These are phyloP conservation scores for Ceratobasidium sp. DNA, from an alignment of 1,284 basidiomycete species.

Conservation along the genomic window DNA sequence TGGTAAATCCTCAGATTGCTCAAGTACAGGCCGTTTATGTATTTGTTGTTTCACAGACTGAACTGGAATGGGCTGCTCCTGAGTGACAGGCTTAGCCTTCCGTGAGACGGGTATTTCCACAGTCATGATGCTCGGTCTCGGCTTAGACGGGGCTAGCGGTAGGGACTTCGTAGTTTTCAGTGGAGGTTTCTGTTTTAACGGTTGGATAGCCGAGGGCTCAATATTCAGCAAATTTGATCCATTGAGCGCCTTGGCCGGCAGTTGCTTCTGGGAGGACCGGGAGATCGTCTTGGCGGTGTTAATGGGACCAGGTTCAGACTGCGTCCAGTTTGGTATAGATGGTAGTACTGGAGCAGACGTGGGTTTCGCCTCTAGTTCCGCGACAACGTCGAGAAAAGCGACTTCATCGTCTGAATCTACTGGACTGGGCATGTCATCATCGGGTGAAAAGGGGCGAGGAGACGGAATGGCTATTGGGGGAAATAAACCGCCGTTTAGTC, in stretches of 20 bases:
- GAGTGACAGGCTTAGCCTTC: not conserved
- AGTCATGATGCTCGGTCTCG: conserved; percentile 18
- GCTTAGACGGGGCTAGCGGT: not conserved
- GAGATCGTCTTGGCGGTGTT: not conserved
- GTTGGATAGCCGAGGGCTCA: not conserved
- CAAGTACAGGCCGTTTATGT: not conserved
- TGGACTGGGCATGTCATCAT: conserved; percentile 32
- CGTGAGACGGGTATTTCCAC: conserved; percentile 22
- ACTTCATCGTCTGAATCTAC: conserved; percentile 38
- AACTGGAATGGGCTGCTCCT: not conserved
- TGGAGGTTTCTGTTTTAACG: conserved; percentile 3
- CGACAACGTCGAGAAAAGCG: conserved; percentile 34
- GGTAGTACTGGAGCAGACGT: not conserved
- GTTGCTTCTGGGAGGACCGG: not conserved
- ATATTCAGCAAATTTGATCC: not conserved
- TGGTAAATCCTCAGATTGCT: not conserved
- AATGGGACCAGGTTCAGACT: conserved; percentile 5
- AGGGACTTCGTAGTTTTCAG: conserved; percentile 15
- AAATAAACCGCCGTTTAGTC: conserved; percentile 8
- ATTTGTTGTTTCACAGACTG: not conserved
- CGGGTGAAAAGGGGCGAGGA: conserved; percentile 18
- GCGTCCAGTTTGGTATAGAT: not conserved
- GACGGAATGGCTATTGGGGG: not conserved
- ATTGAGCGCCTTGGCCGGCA: not conserved
- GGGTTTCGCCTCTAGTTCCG: conserved; percentile 29